phyloP scores from a whole-genome alignment of 352 stramenopile genomes.

The Blastocystis sp. region DNA sequence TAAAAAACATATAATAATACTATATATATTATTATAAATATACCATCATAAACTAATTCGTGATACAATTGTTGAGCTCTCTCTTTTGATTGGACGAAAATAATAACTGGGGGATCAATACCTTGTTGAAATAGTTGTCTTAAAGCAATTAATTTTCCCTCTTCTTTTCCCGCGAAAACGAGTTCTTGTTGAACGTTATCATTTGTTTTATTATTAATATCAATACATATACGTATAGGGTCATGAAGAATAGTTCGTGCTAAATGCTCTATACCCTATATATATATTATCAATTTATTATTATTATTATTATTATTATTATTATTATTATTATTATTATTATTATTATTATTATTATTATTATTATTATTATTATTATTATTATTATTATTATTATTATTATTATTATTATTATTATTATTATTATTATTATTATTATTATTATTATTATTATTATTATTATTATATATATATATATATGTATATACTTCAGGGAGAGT shows the following conservation, averaged over 20 bases:
- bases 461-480: neutral
- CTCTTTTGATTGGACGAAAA: slow-evolving; percentile 96
- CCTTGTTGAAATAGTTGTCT: slow-evolving; percentile 68
- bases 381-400: too few species aligned
- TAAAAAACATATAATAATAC: too few species aligned
- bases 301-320: too few species aligned
- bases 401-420: too few species aligned
- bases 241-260: slow-evolving; percentile 80
- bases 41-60: slow-evolving; percentile 85
- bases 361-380: too few species aligned
- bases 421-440: too few species aligned
- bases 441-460: neutral
- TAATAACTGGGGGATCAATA: slow-evolving; percentile 74
- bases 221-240: slow-evolving; percentile 77
- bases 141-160: slow-evolving; percentile 90
- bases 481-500: slow-evolving; percentile 63
- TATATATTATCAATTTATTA: too few species aligned
- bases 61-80: slow-evolving; percentile 84
- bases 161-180: slow-evolving; percentile 91
- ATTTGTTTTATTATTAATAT: slow-evolving; percentile 61
- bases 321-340: too few species aligned
- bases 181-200: slow-evolving; percentile 72
- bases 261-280: slow-evolving; percentile 67
- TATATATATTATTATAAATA: slow-evolving; percentile 44
- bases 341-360: too few species aligned